Base-by-base conservation (phyloP, 371 early-diverging fungal species). In the Choanephora cucurbitarum region DNA sequence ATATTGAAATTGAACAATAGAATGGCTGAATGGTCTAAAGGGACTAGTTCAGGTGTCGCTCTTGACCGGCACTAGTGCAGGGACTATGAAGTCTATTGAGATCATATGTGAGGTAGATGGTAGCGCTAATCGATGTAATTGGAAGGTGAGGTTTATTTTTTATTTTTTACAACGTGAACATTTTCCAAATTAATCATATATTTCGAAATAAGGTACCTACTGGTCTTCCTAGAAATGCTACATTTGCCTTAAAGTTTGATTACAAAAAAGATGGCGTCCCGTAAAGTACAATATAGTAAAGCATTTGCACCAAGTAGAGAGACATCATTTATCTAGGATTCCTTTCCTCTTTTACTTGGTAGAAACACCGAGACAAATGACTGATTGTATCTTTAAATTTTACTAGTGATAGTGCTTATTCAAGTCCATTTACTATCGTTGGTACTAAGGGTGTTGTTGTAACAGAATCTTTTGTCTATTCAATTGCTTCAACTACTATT, bases 61-160 rank as follows among this genome's bases (percentile, higher is more conserved):
- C 13, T 44, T 69, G 15, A 60, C 58, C 32, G 69, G 69, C 40
- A 48, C 52, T 18, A 43, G 22, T n/a, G 53, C 61, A 41, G 42
- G 49, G 18, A 37, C 55, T 28, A 61, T 69, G 66, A 14, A 32
- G 28, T 32, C 52, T 31, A 56, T 56, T 17, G 49, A 51, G 19
- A 19, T 43, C 31, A 40, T 34, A 13, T 62, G 54, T 23, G 49
- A 55, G 40, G 49, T 64, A 32, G 40, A 69, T 40, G 69, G 69
- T 44, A 31, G 46, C 22, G 39, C 28, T 42, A 62, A 57, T 15
- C 43, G 55, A 28, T 58, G 61, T 22, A 46, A 44, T 9, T 69
- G 69, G 69, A 62, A 46, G 52, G 69, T 69, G 62, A 58, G n/a
- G 21, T 40, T n/a, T n/a, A n/a, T n/a, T n/a, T n/a, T n/a, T n/a